Conservation (phyloP, 2,329 filamentous ascomycete species). For the Aspergillus ustus region DNA sequence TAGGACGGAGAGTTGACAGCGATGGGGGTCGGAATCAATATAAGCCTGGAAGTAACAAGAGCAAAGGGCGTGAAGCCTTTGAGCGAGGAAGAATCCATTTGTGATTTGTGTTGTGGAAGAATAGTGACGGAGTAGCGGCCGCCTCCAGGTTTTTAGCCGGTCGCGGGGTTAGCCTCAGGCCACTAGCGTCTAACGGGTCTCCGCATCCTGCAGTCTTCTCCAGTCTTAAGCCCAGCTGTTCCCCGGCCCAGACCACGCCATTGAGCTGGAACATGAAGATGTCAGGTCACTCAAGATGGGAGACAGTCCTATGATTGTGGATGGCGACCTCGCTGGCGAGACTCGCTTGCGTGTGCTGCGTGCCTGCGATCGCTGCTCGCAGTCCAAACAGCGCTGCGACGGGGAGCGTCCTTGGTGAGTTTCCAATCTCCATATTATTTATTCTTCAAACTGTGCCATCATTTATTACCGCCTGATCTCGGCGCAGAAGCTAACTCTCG, state of each 20-base stretch:
- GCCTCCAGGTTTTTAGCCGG: background rate
- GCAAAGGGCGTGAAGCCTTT: background rate
- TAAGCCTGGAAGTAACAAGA: background rate
- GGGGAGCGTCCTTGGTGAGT: conserved; percentile 14
- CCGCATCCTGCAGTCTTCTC: background rate
- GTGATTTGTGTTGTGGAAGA: too few relatives aligned
- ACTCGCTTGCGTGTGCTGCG: conserved; percentile 16
- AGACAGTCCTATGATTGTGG: conserved; percentile 1
- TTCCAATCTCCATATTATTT: background rate
- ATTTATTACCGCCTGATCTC: background rate
- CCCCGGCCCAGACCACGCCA: background rate
- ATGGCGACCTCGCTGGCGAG: conserved; percentile 3
- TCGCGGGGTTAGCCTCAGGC: background rate
- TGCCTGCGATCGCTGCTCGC: conserved; percentile 16
- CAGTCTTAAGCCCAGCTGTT: background rate
- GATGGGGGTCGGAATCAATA: background rate
- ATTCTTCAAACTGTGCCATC: background rate
- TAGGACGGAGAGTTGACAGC: background rate
- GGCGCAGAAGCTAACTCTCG: background rate
- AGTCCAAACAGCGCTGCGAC: conserved; percentile 17
- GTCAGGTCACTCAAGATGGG: background rate
- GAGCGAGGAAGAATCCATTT: background rate
- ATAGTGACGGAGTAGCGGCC: background rate
- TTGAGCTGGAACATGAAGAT: background rate
- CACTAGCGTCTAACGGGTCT: background rate